phyloP scores from a whole-genome alignment of 306 rosid species.

The Prunus dulcis region DNA sequence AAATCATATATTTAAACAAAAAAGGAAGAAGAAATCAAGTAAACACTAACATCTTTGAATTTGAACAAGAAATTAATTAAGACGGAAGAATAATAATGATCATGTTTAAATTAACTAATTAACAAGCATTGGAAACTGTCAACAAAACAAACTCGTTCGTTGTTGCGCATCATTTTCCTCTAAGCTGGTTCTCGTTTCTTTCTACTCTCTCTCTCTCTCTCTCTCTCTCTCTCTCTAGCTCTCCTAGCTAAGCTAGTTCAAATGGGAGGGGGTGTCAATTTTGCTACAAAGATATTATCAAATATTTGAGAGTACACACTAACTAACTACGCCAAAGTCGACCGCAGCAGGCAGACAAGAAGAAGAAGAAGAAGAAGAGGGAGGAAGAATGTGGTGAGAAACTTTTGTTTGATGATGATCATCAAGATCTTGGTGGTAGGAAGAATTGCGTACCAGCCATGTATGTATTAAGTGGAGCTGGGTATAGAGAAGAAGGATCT shows the following conservation, averaged over 20 bases:
- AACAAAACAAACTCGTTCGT: background rate
- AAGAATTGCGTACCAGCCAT: conserved; percentile 99
- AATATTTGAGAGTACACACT: background rate
- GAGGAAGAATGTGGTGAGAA: conserved; percentile 1
- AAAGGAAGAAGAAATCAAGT: conserved; percentile 7
- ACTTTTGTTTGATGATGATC: background rate
- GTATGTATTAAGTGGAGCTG: conserved; percentile 67
- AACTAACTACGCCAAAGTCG: background rate
- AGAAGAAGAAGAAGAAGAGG: conserved; percentile 8
- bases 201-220: background rate
- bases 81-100: conserved; percentile 11
- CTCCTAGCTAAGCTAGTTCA: conserved; percentile 1
- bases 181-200: background rate
- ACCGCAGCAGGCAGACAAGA: background rate
- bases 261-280: conserved; percentile 3
- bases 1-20: background rate
- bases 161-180: background rate
- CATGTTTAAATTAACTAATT: conserved; percentile 5
- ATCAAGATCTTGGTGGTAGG: conserved; percentile 93
- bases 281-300: conserved; percentile 7
- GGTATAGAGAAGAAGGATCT: conserved; percentile 66
- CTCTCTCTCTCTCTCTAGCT: background rate
- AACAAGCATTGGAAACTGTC: background rate
- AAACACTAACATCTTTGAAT: background rate
- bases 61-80: conserved; percentile 9